Percentiles rank a stretch among this genome's conserved stretches.
phyloP scores from a whole-genome alignment of 371 early-diverging fungal species.

The Mucor irregularis region DNA sequence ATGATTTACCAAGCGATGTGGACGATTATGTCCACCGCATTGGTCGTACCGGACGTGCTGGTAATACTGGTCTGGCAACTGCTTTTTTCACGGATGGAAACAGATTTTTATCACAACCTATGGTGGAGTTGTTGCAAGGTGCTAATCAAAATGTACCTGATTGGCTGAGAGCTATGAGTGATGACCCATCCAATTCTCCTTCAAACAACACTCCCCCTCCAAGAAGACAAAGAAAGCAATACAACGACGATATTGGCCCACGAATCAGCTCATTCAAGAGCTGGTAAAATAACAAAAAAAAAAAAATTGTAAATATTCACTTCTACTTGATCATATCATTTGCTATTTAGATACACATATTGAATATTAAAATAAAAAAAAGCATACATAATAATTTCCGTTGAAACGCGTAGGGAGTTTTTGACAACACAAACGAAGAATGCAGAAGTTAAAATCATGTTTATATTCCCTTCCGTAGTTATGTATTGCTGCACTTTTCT shows the following conservation, averaged over 20 bases:
- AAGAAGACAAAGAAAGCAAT: not conserved
- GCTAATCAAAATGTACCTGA: slow-evolving; percentile 54
- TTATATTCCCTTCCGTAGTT: too few relatives aligned
- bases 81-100: slow-evolving; percentile 96
- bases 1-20: slow-evolving; percentile 89
- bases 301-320: not conserved
- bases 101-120: slow-evolving; percentile 71
- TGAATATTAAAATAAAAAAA: not conserved
- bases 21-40: slow-evolving; percentile 96
- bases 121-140: slow-evolving; percentile 77
- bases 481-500: too few relatives aligned
- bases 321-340: not conserved
- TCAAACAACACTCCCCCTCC: not conserved
- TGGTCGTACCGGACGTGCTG: slow-evolving; percentile 96
- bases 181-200: slow-evolving; percentile 1
- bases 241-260: slow-evolving; percentile 21
- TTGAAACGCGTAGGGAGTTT: too few relatives aligned
- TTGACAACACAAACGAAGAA: too few relatives aligned
- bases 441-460: too few relatives aligned
- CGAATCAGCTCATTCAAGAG: slow-evolving; percentile 13
- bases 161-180: slow-evolving; percentile 59
- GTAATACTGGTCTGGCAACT: slow-evolving; percentile 90
- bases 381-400: too few relatives aligned
- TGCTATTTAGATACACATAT: not conserved
- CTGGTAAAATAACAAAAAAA: slow-evolving; percentile 1